Percentiles rank a stretch among this genome's conserved stretches.
These are phyloP conservation scores for Agaricales sp. DNA, from an alignment of 1,284 basidiomycete genomes.

Conservation along the genomic window DNA sequence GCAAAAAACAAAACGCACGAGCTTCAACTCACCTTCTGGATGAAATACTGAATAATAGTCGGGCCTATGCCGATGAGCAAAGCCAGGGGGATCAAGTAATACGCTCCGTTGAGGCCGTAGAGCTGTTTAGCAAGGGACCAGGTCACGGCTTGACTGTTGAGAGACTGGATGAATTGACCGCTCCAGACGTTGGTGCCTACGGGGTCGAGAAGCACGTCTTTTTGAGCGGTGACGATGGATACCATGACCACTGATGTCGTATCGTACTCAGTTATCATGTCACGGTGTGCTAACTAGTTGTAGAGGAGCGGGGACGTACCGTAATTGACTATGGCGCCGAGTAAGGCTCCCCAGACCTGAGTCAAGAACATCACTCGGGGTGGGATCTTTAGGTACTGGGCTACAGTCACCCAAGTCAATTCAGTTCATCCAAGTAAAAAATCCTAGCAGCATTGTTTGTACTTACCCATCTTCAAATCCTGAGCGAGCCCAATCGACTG, in stretches of 20 bases:
- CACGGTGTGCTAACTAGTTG: neutral
- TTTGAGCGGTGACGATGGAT: constrained; percentile 26
- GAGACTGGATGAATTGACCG: constrained; percentile 23
- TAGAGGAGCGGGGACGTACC: constrained; percentile 12
- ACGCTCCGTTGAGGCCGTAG: constrained; percentile 41
- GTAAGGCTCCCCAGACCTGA: constrained; percentile 33
- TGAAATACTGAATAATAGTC: constrained; percentile 40
- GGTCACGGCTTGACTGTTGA: constrained; percentile 35
- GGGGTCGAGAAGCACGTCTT: constrained; percentile 27
- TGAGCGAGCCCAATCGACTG: constrained; percentile 40
- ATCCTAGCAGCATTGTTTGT: neutral
- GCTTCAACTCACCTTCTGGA: constrained; percentile 28
- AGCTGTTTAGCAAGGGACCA: constrained; percentile 45
- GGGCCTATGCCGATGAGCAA: constrained; percentile 41
- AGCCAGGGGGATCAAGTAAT: constrained; percentile 42
- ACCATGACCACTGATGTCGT: constrained; percentile 24
- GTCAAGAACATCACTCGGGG: constrained; percentile 61
- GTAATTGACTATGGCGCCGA: constrained; percentile 21
- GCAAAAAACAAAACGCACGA: constrained; percentile 2
- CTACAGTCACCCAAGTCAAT: too few relatives aligned
- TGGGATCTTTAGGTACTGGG: constrained; percentile 67
- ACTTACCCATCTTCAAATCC: constrained; percentile 57
- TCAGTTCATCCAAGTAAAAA: neutral
- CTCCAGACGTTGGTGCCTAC: constrained; percentile 32
- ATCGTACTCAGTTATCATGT: too few relatives aligned